These are phyloP conservation scores for Komagataella pseudopastoris DNA, from an alignment of 805 yeast genomes.

Conservation along the genomic window DNA sequence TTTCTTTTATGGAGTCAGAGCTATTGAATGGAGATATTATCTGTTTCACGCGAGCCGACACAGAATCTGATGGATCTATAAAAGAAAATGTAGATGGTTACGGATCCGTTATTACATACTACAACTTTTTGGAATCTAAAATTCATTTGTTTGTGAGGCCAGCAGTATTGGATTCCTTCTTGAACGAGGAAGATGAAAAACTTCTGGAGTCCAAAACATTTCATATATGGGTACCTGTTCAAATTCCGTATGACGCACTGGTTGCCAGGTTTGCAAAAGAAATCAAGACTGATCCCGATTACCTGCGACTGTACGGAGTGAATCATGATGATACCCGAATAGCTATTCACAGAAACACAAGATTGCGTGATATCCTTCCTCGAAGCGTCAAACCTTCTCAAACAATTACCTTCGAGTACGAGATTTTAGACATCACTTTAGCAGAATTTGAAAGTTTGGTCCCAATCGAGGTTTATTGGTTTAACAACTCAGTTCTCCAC, in stretches of 20 bases:
- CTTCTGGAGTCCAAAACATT: slow-evolving; percentile 23
- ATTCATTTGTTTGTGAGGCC: slow-evolving; percentile 43
- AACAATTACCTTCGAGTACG: slow-evolving; percentile 46
- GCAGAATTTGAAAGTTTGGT: slow-evolving; percentile 69
- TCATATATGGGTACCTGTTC: slow-evolving; percentile 58
- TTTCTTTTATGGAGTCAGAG: slow-evolving; percentile 41
- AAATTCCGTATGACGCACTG: slow-evolving; percentile 43
- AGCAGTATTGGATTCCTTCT: slow-evolving; percentile 13
- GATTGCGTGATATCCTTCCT: slow-evolving; percentile 19
- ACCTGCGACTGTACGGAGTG: slow-evolving; percentile 53
- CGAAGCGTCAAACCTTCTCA: slow-evolving; percentile 30
- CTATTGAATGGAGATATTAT: slow-evolving; percentile 59
- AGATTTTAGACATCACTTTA: slow-evolving; percentile 60
- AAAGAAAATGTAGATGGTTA: slow-evolving; percentile 7
- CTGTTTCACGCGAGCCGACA: slow-evolving; percentile 13
- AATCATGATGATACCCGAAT: slow-evolving; percentile 42
- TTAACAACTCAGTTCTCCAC: slow-evolving; percentile 57
- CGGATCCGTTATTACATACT: slow-evolving; percentile 29
- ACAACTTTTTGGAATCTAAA: slow-evolving; percentile 42
- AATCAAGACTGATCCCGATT: slow-evolving; percentile 41
- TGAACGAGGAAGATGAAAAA: slow-evolving; percentile 30
- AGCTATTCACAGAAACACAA: slow-evolving; percentile 27
- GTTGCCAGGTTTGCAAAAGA: slow-evolving; percentile 45
- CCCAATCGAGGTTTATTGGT: slow-evolving; percentile 54
- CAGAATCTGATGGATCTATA: slow-evolving; percentile 3